Evolutionary conservation across 768 basidiomycete species (phyloP), one percentile per base, ranked within the genome.

Genomic region (Zangia roseola): DNA sequence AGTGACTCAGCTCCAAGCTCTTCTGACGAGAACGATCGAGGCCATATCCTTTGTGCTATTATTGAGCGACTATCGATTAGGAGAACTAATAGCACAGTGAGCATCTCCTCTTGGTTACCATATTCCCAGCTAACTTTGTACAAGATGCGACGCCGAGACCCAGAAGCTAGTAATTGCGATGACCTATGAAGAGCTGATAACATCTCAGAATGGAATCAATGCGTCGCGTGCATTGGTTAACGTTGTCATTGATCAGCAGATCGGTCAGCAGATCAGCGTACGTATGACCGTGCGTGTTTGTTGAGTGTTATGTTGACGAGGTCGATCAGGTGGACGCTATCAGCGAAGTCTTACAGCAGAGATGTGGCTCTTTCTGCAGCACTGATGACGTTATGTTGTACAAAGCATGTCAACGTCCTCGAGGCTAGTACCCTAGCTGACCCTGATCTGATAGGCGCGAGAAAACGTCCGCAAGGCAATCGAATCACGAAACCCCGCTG

Each of bases 361-460:
- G 93, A 64, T 99, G 97, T 57, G 94, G 95, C 3, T 91, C 94
- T 13, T 98, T 98, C 79, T 97, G 94, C 69, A 94, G 94, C 57
- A 87, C 94, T 2, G 97, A 97, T 62, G 97, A 99, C 70, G 97
- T 99, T 37, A 90, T 97, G 79, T 69, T 97, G 24, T 97, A 98
- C 74, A 99, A 99, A 77, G 93, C 84, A 58, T 48, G 71, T 56
- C 25, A 23, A 45, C 47, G 37, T 45, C 34, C 47, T 44, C 12
- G 16, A 35, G 43, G 40, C 38, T 31, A 33, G 38, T n/a, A 19
- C 40, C n/a, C 41, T 39, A 30, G 40, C 33, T 58, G 39, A 50
- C 40, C 21, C 13, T 34, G 31, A 16, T 23, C 30, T 40, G 40
- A 17, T 55, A 94, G 91, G 95, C 95, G 2, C 87, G 91, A 63